Percentiles rank a stretch among this genome's conserved stretches.
These are phyloP conservation scores for Spiraea crenata DNA, from an alignment of 331 rosid genomes.

Conservation along the genomic window DNA sequence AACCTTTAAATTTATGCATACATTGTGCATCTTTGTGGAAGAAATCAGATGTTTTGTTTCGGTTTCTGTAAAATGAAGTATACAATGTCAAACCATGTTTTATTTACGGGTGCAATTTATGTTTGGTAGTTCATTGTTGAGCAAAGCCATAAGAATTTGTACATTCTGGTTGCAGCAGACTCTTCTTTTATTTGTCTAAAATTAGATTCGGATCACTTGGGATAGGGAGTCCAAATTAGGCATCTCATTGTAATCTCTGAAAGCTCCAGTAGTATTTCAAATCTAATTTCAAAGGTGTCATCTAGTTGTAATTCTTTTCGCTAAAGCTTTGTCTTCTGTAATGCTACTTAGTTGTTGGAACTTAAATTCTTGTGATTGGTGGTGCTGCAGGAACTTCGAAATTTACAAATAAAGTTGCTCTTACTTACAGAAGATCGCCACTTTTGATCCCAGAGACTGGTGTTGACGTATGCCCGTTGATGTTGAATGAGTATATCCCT, in stretches of 20 bases:
- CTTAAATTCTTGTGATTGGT: neutral
- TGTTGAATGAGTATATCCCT: slow-evolving; percentile 73
- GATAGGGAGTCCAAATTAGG: neutral
- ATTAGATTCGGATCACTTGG: neutral
- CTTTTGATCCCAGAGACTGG: slow-evolving; percentile 64
- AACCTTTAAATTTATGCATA: neutral
- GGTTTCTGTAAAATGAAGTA: neutral
- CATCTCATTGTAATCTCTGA: neutral
- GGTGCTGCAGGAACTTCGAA: slow-evolving; percentile 45
- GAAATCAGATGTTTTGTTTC: neutral
- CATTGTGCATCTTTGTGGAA: neutral
- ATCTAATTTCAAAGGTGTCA: neutral
- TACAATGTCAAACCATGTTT: neutral
- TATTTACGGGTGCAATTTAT: neutral
- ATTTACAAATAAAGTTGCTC: slow-evolving; percentile 57
- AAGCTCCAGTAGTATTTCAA: neutral
- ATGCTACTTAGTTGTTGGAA: neutral
- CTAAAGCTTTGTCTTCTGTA: neutral
- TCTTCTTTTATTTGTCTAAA: neutral
- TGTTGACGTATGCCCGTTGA: slow-evolving; percentile 77
- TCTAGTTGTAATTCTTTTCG: neutral
- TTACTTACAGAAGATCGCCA: slow-evolving; percentile 55
- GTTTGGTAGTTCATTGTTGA: neutral
- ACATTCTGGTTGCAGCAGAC: neutral
- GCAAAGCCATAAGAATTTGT: neutral